Percentiles rank a stretch among this genome's conserved stretches.
phyloP scores from a whole-genome alignment of 495 filamentous ascomycete species.

The Aspergillus sparsus region DNA sequence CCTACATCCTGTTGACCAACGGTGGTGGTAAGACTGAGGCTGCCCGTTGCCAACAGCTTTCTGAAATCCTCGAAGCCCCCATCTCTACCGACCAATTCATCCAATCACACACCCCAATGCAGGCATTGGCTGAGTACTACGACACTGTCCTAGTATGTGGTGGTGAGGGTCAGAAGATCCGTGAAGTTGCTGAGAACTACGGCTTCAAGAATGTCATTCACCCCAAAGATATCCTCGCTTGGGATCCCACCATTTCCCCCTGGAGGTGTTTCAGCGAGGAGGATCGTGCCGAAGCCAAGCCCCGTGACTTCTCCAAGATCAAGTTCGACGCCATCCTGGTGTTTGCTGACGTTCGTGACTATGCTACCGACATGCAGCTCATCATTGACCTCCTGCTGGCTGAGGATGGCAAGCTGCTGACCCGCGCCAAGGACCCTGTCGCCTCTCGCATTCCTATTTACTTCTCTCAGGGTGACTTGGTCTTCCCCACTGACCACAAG shows the following conservation, averaged over 20 bases:
- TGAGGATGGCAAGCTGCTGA: constrained; percentile 68
- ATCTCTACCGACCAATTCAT: constrained; percentile 89
- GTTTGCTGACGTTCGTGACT: constrained; percentile 82
- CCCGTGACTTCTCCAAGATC: constrained; percentile 64
- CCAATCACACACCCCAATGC: constrained; percentile 93
- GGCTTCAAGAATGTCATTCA: constrained; percentile 88
- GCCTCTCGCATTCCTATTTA: constrained; percentile 72
- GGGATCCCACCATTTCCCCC: constrained; percentile 77
- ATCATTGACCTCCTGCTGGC: constrained; percentile 81
- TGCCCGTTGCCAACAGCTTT: constrained; percentile 78
- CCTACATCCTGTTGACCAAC: constrained; percentile 93
- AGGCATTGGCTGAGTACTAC: constrained; percentile 80
- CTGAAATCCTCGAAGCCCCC: constrained; percentile 66
- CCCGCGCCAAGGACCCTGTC: constrained; percentile 66
- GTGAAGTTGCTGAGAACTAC: constrained; percentile 80
- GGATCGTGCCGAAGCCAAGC: constrained; percentile 66
- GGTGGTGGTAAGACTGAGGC: constrained; percentile 88
- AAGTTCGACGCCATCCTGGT: constrained; percentile 84
- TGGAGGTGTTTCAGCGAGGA: constrained; percentile 72
- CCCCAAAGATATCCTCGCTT: constrained; percentile 86
- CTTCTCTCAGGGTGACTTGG: constrained; percentile 72
- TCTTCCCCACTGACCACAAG: constrained; percentile 78
- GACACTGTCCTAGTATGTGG: constrained; percentile 83
- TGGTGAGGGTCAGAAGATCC: constrained; percentile 87
- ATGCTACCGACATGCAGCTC: constrained; percentile 81